Percentiles rank a stretch among this genome's conserved stretches.
phyloP scores from a whole-genome alignment of 2,329 filamentous ascomycete species.

The Pleoardoris graminearum region DNA sequence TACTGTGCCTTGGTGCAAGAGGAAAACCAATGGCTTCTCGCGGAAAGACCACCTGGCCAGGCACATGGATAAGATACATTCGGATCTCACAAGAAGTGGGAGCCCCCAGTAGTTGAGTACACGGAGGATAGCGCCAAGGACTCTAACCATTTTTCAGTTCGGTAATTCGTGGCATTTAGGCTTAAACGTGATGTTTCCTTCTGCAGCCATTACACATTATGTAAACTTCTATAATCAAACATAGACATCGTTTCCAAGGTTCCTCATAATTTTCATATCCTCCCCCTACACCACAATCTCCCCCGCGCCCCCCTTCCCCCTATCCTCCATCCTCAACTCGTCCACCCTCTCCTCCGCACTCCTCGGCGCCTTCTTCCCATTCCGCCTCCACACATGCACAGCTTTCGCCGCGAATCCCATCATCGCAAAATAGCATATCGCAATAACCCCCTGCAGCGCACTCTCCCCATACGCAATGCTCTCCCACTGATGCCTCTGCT shows the following conservation, averaged over 20 bases:
- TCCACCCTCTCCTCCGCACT: not conserved
- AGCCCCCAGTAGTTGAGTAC: too few species aligned
- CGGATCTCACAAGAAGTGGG: not conserved
- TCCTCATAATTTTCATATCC: too few species aligned
- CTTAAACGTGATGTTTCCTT: too few species aligned
- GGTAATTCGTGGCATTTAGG: too few species aligned
- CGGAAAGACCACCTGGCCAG: conserved; percentile 1
- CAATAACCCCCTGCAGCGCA: conserved; percentile 2
- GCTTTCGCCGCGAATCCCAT: conserved; percentile 8
- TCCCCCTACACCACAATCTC: not conserved
- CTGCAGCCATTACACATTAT: too few species aligned
- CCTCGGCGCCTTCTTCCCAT: not conserved
- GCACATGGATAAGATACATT: not conserved
- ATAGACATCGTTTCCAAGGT: too few species aligned
- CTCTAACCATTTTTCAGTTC: too few species aligned
- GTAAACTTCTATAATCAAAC: too few species aligned
- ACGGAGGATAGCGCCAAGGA: too few species aligned
- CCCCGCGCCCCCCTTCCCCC: too few species aligned
- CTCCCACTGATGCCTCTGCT: not conserved
- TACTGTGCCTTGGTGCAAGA: not conserved
- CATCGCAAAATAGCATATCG: conserved; percentile 5
- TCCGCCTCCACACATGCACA: conserved; percentile 8
- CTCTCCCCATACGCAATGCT: conserved; percentile 1
- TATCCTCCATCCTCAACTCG: not conserved
- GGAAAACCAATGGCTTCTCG: not conserved